Conservation (phyloP, 2,329 filamentous ascomycete species). For the Hymenoscyphus infarciens region DNA sequence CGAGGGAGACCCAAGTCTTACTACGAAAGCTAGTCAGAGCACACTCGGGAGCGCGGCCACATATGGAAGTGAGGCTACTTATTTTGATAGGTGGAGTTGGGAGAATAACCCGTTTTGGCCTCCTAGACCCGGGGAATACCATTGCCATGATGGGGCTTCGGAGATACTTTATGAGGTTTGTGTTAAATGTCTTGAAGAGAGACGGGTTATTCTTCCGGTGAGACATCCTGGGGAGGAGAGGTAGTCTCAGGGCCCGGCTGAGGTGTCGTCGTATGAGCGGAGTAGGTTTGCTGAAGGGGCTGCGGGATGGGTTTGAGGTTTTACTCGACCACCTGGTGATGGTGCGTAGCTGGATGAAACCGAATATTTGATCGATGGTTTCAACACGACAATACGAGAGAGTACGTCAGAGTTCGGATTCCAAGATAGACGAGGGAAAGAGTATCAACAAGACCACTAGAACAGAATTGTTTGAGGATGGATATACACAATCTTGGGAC, state of each 20-base stretch:
- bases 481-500: slow-evolving; percentile 2
- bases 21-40: slow-evolving; percentile 12
- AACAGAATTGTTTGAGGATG: background rate
- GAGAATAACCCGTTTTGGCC: slow-evolving; percentile 15
- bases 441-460: background rate
- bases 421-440: background rate
- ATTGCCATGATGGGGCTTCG: background rate
- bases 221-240: background rate
- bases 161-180: slow-evolving; percentile 22
- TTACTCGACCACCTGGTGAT: background rate
- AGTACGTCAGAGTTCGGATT: no score
- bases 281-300: background rate
- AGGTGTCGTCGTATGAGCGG: background rate
- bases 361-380: background rate
- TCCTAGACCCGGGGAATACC: background rate
- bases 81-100: slow-evolving; percentile 28
- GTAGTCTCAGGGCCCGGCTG: background rate
- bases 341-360: background rate
- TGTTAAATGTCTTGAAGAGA: slow-evolving; percentile 22
- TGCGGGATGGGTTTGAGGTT: background rate
- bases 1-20: background rate
- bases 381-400: background rate
- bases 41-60: slow-evolving; percentile 13
- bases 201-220: slow-evolving; percentile 17
- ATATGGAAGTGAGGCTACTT: slow-evolving; percentile 13